Base-by-base conservation (phyloP, 1,139 yeast genomes). In the Pichia sp. region DNA sequence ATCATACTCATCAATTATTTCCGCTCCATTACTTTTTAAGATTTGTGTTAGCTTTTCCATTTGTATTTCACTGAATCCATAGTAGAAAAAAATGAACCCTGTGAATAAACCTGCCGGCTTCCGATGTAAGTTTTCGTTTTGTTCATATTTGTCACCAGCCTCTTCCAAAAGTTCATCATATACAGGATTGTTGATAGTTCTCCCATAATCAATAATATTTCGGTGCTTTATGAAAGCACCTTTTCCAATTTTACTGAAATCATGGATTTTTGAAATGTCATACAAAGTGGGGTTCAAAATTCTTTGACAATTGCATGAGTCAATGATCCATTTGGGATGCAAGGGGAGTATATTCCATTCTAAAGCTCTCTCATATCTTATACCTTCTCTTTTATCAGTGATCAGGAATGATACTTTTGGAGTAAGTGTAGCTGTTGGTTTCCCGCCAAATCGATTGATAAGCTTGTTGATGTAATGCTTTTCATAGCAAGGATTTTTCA, bases 251-350 rank as follows among this genome's bases (percentile, higher is more conserved):
- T 40, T 9, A 3, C 18, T 17, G 5, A 21, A 11, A 32, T 40
- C 21, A 12, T 49, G 50, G 1, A 62, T 48, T 20, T 61, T 51
- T 9, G 60, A 62, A 24, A 72, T 51, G 37, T 68, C 61, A 51
- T 71, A 70, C 51, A 73, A 77, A 41, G 69, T 68, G 38, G 65
- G 67, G 23, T 71, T 72, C 38, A 85, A 58, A 3, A 76, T 66
- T 0, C 85, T 86, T 4, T 73, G 75, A 46, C 95, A 64, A 35
- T 67, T 63, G 4, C 76, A 56, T 36, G 84, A 75, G 56, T 84
- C 85, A 18, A 71, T 53, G 3, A 88, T 60, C 93, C 94, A 88
- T 39, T 74, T 62, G 0, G 93, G 91, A 55, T 83, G 88, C 3
- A 85, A 74, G 1, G 79, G 71, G 1, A 84, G 82, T 3, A 79